Base-by-base conservation (phyloP, 805 yeast genomes). In the Diddensiella transvaalensis region DNA sequence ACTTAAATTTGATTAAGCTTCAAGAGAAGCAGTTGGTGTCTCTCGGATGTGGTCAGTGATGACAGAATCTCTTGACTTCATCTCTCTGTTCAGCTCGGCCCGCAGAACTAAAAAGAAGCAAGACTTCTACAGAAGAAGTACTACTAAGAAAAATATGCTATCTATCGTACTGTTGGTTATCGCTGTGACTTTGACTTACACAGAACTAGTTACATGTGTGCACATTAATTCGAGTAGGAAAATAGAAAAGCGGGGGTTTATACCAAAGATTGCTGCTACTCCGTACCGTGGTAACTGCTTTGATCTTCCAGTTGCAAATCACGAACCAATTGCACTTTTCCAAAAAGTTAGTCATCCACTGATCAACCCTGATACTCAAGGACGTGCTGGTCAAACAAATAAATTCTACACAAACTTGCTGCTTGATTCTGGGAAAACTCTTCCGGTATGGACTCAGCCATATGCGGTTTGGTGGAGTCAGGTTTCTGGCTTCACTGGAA, bases 361-460 rank as follows among this genome's bases (percentile, higher is more conserved):
- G 15, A 10, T 18, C 8, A 35, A 35, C 21, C 38, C 38, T 6
- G 32, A 26, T 13, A 6, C 21, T 8, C 17, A 15, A 22, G 22
- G 22, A 30, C 19, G 38, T 5, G 51, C 54, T 2, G 43, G 50
- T 13, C 49, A 44, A n/a, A 85, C 95, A 4, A 86, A 86, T 64
- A 85, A 85, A 58, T 85, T 85, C 58, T 86, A 81, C 61, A 83
- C 83, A 22, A 86, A 86, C 63, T 67, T 86, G 63, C 63, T 85
- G 10, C 70, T 85, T 35, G 87, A 74, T 0, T 72, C 73, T 46
- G 38, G 38, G 8, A 90, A 83, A 61, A 76, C 78, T 2, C 70
- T 76, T 44, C 85, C 89, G 0, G 75, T 79, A 0, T 85, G 90
- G 90, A 79, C 90, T 0, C 87, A 83, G 56, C 95, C 95, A 1